Percentiles rank a stretch among this genome's conserved stretches.
Conservation (phyloP, 2,329 filamentous ascomycete species). For the Macrophomina tecta region DNA sequence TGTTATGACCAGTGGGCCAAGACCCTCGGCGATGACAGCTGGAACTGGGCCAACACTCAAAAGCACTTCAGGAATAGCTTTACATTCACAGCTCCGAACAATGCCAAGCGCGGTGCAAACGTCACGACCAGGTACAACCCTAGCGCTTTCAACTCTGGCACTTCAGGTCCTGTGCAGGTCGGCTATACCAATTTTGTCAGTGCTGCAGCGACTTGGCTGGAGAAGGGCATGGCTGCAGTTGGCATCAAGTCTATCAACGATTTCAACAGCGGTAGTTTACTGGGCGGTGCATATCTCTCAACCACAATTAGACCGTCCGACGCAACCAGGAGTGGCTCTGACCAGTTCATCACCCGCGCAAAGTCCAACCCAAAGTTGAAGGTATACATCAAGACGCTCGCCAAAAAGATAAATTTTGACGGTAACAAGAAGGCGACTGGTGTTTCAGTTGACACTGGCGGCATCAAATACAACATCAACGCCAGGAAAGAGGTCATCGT, state of each 20-base stretch:
- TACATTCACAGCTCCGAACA: conserved; percentile 40
- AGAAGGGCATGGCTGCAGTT: conserved; percentile 34
- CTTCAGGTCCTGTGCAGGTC: conserved; percentile 35
- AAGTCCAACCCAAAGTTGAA: conserved; percentile 16
- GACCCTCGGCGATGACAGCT: conserved; percentile 39
- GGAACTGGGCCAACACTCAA: conserved; percentile 37
- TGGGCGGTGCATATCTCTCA: conserved; percentile 34
- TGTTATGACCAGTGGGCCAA: conserved; percentile 40
- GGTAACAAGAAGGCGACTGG: conserved; percentile 35
- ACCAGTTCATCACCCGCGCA: conserved; percentile 31
- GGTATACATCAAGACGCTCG: conserved; percentile 43
- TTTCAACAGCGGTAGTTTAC: conserved; percentile 36
- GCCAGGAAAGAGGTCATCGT: conserved; percentile 53
- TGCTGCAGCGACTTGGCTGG: conserved; percentile 36
- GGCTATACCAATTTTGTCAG: conserved; percentile 39
- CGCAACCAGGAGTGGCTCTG: conserved; percentile 35
- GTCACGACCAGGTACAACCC: conserved; percentile 34
- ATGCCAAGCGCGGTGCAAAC: conserved; percentile 32
- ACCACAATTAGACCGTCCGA: conserved; percentile 40
- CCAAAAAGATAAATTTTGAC: conserved; percentile 45
- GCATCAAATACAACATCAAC: conserved; percentile 30
- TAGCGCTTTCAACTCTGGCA: conserved; percentile 30
- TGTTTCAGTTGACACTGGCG: conserved; percentile 31
- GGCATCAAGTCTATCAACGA: conserved; percentile 33
- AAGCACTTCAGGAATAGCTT: conserved; percentile 40